A percentile compares a stretch with the other conserved stretches of the same genome.
These are phyloP conservation scores for sunflower (Helianthus annuus) DNA, from an alignment of 129 eudicot genomes.

Conservation along the genomic window DNA sequence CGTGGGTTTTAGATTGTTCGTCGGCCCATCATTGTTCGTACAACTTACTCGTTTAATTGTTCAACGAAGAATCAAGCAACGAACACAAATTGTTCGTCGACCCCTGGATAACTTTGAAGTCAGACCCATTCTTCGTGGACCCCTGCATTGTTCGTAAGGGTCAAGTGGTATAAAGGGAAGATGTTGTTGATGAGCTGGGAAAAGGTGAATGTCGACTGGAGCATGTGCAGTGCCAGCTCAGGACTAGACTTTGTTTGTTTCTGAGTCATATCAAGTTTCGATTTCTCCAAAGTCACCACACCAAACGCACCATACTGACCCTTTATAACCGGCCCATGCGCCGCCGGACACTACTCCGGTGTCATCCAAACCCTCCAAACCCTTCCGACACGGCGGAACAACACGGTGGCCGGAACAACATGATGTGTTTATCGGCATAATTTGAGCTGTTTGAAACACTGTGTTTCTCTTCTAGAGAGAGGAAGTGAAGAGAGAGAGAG, in stretches of 20 bases:
- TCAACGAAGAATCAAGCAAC: too few species aligned
- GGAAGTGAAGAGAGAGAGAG: slow-evolving; percentile 27
- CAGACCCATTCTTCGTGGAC: too few species aligned
- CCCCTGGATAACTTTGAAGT: too few species aligned
- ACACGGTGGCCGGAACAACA: slow-evolving; percentile 35
- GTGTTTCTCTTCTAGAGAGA: slow-evolving; percentile 41
- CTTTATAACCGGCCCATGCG: slow-evolving; percentile 63
- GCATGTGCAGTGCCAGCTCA: too few species aligned
- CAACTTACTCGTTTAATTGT: too few species aligned
- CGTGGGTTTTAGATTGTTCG: too few species aligned
- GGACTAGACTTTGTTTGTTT: slow-evolving; percentile 68
- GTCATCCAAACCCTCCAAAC: slow-evolving; percentile 47
- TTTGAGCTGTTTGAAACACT: slow-evolving; percentile 60
- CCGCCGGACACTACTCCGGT: slow-evolving; percentile 36
- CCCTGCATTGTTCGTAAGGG: too few species aligned
- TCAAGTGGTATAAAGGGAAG: too few species aligned
- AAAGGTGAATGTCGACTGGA: too few species aligned
- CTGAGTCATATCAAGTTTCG: slow-evolving; percentile 64
- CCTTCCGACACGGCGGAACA: slow-evolving; percentile 37
- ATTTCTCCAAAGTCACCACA: slow-evolving; percentile 72
- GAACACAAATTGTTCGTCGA: too few species aligned
- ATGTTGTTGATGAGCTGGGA: too few species aligned
- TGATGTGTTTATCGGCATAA: slow-evolving; percentile 53
- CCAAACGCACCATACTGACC: slow-evolving; percentile 61
- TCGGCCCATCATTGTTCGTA: too few species aligned